Evolutionary conservation across 371 early-diverging fungal species (phyloP).

Genomic region (Parasitella parasitica): DNA sequence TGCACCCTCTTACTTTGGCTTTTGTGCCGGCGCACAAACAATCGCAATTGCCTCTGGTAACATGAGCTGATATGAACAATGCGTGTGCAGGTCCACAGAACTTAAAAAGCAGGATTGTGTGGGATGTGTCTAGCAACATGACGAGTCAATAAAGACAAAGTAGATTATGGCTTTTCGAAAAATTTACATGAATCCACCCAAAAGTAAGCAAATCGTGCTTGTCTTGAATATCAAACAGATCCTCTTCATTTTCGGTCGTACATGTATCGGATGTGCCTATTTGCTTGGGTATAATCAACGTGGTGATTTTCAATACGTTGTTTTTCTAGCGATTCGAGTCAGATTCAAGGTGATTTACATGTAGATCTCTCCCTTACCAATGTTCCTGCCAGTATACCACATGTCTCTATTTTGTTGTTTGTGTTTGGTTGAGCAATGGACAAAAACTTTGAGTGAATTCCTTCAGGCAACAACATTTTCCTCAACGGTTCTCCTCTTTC

Average conservation of each 20-base stretch:
- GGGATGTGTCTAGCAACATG: conserved; percentile 75
- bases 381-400: conserved; percentile 84
- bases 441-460: conserved; percentile 66
- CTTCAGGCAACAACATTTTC: conserved; percentile 62
- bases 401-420: conserved; percentile 81
- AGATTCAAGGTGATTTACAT: not conserved
- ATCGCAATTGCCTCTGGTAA: conserved; percentile 94
- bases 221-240: conserved; percentile 76
- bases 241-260: conserved; percentile 86
- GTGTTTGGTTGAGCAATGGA: conserved; percentile 81
- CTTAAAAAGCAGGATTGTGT: conserved; percentile 92
- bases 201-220: conserved; percentile 78
- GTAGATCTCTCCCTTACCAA: conserved; percentile 41
- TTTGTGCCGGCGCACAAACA: conserved; percentile 80
- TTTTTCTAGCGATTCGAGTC: conserved; percentile 49
- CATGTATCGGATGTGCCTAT: conserved; percentile 87
- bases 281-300: conserved; percentile 89
- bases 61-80: conserved; percentile 90
- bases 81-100: conserved; percentile 91
- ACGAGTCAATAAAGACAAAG: not conserved
- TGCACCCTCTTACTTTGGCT: conserved; percentile 63
- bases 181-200: conserved; percentile 88
- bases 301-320: conserved; percentile 71
- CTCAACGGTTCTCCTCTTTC: conserved; percentile 71
- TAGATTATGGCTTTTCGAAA: no score